A percentile compares a stretch with the other conserved stretches of the same genome.
phyloP scores from a whole-genome alignment of 768 basidiomycete genomes.

The Amanita muscaria region DNA sequence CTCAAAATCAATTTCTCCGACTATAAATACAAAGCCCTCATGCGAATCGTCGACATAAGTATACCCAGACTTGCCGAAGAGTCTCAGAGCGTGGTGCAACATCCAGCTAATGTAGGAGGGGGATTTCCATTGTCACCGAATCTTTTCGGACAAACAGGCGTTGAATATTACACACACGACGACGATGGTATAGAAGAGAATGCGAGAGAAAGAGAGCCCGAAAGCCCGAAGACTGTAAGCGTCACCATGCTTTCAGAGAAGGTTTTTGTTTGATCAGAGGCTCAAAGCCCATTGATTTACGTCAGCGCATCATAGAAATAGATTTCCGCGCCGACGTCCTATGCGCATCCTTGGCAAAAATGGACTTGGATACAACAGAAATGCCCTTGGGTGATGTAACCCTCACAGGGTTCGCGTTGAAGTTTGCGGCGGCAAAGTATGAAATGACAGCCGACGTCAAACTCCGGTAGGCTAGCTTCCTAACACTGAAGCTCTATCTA shows the following conservation, averaged over 20 bases:
- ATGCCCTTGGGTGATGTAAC: slow-evolving; percentile 69
- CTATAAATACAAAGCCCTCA: slow-evolving; percentile 82
- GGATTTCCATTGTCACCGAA: slow-evolving; percentile 44
- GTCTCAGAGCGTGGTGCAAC: too few species aligned
- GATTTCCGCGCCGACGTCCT: slow-evolving; percentile 82
- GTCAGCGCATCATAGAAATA: slow-evolving; percentile 68
- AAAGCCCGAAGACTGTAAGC: neutral
- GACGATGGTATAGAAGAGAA: slow-evolving; percentile 35
- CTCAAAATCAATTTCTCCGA: slow-evolving; percentile 88
- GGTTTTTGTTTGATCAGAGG: neutral
- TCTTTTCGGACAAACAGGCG: slow-evolving; percentile 43
- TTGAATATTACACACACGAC: slow-evolving; percentile 66
- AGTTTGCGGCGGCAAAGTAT: slow-evolving; percentile 68
- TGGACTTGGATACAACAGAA: slow-evolving; percentile 52
- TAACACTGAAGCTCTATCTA: slow-evolving; percentile 3
- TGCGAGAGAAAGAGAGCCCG: slow-evolving; percentile 23
- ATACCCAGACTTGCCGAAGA: slow-evolving; percentile 73
- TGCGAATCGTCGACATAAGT: slow-evolving; percentile 86
- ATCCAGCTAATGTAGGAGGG: slow-evolving; percentile 20
- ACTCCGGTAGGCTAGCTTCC: slow-evolving; percentile 45
- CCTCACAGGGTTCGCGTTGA: slow-evolving; percentile 70
- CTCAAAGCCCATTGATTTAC: slow-evolving; percentile 31
- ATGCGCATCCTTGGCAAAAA: slow-evolving; percentile 70
- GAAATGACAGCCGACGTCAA: slow-evolving; percentile 83
- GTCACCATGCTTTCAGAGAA: neutral